Evolutionary conservation across 306 rosid genomes (phyloP).

Genomic region (Rosa persica): DNA sequence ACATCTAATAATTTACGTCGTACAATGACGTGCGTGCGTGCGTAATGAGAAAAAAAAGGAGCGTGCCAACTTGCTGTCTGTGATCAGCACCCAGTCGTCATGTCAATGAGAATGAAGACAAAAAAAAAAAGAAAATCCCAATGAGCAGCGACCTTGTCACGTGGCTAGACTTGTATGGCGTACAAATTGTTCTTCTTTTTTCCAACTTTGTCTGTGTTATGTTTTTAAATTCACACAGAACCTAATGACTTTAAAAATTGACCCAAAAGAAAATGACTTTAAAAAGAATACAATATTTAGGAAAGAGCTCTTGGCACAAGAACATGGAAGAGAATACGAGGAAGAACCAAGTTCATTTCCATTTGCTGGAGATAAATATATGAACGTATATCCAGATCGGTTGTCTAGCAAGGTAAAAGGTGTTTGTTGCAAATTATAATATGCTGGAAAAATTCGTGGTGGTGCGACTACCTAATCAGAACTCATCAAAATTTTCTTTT

Average conservation of each 20-base stretch:
- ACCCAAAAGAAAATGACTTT: background rate
- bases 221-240: too few relatives aligned
- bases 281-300: background rate
- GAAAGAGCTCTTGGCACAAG: background rate
- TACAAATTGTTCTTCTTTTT: background rate
- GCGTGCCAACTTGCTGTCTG: background rate
- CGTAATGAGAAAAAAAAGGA: background rate
- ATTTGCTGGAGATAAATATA: background rate
- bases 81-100: background rate
- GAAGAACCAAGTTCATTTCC: background rate
- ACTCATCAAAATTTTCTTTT: too few relatives aligned
- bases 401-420: background rate
- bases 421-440: background rate
- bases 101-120: background rate
- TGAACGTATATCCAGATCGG: too few relatives aligned
- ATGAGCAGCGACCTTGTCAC: conserved; percentile 23
- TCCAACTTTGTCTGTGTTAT: too few relatives aligned
- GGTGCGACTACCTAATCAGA: too few relatives aligned
- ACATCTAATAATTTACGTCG: conserved; percentile 18
- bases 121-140: too few relatives aligned
- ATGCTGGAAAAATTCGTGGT: too few relatives aligned
- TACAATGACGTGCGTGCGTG: conserved; percentile 22
- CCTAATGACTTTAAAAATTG: background rate
- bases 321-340: background rate
- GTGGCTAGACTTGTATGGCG: conserved; percentile 27